Evolutionary conservation across 164 flowering plant species (phyloP).

Genomic region (Dillenia suffruticosa): DNA sequence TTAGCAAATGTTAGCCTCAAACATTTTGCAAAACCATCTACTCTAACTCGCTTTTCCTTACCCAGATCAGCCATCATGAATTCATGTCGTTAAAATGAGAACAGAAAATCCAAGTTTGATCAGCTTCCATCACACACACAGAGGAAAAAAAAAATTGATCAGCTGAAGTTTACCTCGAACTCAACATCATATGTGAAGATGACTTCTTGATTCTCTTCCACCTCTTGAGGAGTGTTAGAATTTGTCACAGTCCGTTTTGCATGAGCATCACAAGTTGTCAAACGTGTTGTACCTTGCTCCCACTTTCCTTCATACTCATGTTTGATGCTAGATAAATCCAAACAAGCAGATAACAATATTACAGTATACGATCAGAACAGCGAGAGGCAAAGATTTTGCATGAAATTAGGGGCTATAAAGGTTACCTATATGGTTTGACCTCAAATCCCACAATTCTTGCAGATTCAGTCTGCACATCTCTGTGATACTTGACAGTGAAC

Average conservation of each 20-base stretch:
- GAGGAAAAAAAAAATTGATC: background rate
- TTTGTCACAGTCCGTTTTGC: conserved; percentile 38
- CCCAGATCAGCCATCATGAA: no score
- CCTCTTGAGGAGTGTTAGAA: conserved; percentile 60
- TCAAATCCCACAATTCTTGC: conserved; percentile 97
- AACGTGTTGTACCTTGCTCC: conserved; percentile 30
- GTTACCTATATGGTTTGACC: conserved; percentile 86
- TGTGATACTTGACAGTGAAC: conserved; percentile 83
- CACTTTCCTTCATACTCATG: conserved; percentile 85
- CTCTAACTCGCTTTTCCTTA: no score
- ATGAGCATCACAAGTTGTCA: conserved; percentile 61
- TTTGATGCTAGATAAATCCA: conserved; percentile 49
- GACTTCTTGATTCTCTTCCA: conserved; percentile 51
- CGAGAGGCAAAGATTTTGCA: background rate
- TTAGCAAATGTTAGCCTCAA: no score
- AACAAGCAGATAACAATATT: conserved; percentile 4
- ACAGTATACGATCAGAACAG: conserved; percentile 2
- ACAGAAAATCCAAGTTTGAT: background rate
- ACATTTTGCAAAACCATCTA: no score
- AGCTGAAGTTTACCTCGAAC: conserved; percentile 36
- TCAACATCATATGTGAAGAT: conserved; percentile 76
- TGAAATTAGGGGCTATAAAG: background rate
- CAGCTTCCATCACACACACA: conserved; percentile 1
- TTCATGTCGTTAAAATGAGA: no score
- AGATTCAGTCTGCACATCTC: conserved; percentile 51